phyloP scores from a whole-genome alignment of 441 rosid genomes.

The Erodium moschatum region DNA sequence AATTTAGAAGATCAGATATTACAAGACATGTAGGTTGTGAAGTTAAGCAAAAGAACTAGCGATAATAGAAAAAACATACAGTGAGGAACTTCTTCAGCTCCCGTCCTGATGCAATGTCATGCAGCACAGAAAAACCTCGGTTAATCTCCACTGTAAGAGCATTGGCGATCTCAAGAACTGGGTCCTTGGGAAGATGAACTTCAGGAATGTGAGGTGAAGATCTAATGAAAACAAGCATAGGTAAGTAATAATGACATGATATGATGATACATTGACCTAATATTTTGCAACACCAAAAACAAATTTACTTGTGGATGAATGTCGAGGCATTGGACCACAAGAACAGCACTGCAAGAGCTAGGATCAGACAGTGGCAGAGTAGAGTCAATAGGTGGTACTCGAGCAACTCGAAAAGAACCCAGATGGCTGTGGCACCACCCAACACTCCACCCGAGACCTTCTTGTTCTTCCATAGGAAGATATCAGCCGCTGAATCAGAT shows the following conservation, averaged over 20 bases:
- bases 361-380: conserved; percentile 50
- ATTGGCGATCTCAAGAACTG: conserved; percentile 58
- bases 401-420: conserved; percentile 51
- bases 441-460: conserved; percentile 62
- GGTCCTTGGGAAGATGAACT: conserved; percentile 67
- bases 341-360: conserved; percentile 53
- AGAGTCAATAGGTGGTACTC: conserved; percentile 66
- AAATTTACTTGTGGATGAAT: conserved; percentile 69
- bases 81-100: conserved; percentile 83
- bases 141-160: conserved; percentile 66
- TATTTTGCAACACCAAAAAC: conserved; percentile 1
- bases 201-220: conserved; percentile 75
- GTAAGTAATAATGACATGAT: neutral
- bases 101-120: conserved; percentile 79
- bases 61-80: conserved; percentile 26
- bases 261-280: neutral
- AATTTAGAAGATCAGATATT: too few relatives aligned
- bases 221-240: conserved; percentile 26
- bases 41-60: too few relatives aligned
- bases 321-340: conserved; percentile 69
- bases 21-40: too few relatives aligned
- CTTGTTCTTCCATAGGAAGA: conserved; percentile 86
- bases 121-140: conserved; percentile 40
- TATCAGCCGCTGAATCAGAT: conserved; percentile 56
- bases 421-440: conserved; percentile 52